Conservation (phyloP, 176 grass and related monocot genomes). For the Coix lacrymajobi region DNA sequence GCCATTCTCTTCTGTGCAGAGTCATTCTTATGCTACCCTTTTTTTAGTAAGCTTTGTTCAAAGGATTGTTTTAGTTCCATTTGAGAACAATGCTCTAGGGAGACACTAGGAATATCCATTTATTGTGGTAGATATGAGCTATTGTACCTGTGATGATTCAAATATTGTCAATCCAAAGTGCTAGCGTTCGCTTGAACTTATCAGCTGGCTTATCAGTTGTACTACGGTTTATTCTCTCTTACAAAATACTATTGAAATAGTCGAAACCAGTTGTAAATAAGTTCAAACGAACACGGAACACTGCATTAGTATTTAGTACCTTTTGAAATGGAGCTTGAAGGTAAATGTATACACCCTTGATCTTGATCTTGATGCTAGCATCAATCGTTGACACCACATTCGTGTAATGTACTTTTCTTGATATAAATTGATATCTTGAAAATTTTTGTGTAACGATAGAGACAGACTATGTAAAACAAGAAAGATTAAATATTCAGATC, state of each 20-base stretch:
- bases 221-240: too few relatives aligned
- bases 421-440: too few relatives aligned
- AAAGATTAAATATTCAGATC: too few relatives aligned
- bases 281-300: too few relatives aligned
- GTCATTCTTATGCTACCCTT: slow-evolving; percentile 7
- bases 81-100: not conserved
- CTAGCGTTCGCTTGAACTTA: too few relatives aligned
- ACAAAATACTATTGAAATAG: too few relatives aligned
- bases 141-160: not conserved
- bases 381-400: not conserved
- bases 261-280: too few relatives aligned
- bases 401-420: too few relatives aligned
- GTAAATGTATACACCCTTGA: not conserved
- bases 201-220: too few relatives aligned
- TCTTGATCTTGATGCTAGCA: not conserved
- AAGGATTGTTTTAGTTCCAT: slow-evolving; percentile 17
- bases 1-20: slow-evolving; percentile 18
- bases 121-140: not conserved
- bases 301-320: not conserved
- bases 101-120: not conserved
- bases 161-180: not conserved
- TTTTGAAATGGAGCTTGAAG: not conserved
- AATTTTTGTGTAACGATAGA: not conserved
- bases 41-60: slow-evolving; percentile 2
- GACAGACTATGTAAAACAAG: too few relatives aligned